phyloP scores from a whole-genome alignment of 208 protist genomes.

The Kentomonas sorsogonicus region DNA sequence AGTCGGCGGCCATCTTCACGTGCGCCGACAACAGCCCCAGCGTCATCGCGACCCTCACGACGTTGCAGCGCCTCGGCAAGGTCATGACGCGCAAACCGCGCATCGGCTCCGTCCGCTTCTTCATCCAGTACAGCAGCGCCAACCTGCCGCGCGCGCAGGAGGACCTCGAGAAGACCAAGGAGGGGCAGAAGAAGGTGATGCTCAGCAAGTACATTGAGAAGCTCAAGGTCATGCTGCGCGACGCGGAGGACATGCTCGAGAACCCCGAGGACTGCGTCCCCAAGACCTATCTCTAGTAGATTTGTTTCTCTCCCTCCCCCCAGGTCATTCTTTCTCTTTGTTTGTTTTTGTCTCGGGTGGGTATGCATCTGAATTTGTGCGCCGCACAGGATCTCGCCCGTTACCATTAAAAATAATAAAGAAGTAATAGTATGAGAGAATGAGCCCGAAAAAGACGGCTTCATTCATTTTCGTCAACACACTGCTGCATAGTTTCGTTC shows the following conservation, averaged over 20 bases:
- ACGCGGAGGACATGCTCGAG: slow-evolving; percentile 52
- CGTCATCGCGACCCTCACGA: slow-evolving; percentile 32
- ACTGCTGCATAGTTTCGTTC: no score
- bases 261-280: slow-evolving; percentile 48
- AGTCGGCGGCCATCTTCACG: slow-evolving; percentile 48
- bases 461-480: no score
- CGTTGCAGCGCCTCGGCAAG: slow-evolving; percentile 58
- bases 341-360: no score
- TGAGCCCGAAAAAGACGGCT: no score
- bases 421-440: no score
- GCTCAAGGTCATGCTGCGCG: slow-evolving; percentile 48
- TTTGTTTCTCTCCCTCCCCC: background rate
- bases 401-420: no score
- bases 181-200: slow-evolving; percentile 27
- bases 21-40: slow-evolving; percentile 18
- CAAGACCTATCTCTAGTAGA: slow-evolving; percentile 53
- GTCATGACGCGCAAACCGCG: slow-evolving; percentile 58
- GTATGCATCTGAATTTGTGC: no score
- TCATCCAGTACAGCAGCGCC: slow-evolving; percentile 36
- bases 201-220: slow-evolving; percentile 39
- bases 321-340: slow-evolving; percentile 1
- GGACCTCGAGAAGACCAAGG: slow-evolving; percentile 31
- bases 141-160: slow-evolving; percentile 43
- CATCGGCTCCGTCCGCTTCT: slow-evolving; percentile 43
- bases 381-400: no score